Percentiles rank a stretch among this genome's conserved stretches.
phyloP scores from a whole-genome alignment of 2,329 filamentous ascomycete species.

The Xylaria sp. region DNA sequence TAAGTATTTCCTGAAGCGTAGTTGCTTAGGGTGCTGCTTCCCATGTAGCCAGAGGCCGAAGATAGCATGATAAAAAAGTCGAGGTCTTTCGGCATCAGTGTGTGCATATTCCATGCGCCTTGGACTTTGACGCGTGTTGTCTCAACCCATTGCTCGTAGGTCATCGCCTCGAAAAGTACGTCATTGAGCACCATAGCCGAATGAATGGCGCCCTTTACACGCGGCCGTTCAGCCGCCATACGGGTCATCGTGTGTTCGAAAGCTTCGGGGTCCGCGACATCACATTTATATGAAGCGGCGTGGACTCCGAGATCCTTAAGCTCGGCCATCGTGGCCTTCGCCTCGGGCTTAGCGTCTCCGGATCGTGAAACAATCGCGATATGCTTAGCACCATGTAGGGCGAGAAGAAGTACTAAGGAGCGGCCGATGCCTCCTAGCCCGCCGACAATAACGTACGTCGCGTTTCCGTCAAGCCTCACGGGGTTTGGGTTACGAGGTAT shows the following conservation, averaged over 20 bases:
- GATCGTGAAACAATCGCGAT: conserved; percentile 11
- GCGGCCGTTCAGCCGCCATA: conserved; percentile 13
- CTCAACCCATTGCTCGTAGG: conserved; percentile 35
- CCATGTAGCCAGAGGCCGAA: conserved; percentile 40
- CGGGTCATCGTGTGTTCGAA: neutral
- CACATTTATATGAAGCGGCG: neutral
- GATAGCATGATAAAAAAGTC: conserved; percentile 46
- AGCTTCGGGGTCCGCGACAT: neutral
- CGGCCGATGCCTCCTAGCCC: too few relatives aligned
- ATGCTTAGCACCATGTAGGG: conserved; percentile 7
- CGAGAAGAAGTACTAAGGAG: conserved; percentile 4
- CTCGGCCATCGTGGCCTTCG: neutral
- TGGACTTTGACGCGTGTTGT: conserved; percentile 40
- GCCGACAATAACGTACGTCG: too few relatives aligned
- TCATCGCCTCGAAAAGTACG: conserved; percentile 37
- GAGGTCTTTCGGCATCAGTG: conserved; percentile 33
- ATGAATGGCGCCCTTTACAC: conserved; percentile 11
- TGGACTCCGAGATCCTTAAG: neutral
- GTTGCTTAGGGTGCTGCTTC: conserved; percentile 42
- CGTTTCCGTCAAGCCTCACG: too few relatives aligned
- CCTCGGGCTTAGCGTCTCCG: neutral
- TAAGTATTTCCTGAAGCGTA: conserved; percentile 45
- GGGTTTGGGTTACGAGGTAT: too few relatives aligned
- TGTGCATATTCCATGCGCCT: conserved; percentile 48
- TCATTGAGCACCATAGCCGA: conserved; percentile 24